Evolutionary conservation across 2,329 filamentous ascomycete genomes (phyloP), one percentile per base, ranked within the genome.

Genomic region (Sclerotinia subarctica): DNA sequence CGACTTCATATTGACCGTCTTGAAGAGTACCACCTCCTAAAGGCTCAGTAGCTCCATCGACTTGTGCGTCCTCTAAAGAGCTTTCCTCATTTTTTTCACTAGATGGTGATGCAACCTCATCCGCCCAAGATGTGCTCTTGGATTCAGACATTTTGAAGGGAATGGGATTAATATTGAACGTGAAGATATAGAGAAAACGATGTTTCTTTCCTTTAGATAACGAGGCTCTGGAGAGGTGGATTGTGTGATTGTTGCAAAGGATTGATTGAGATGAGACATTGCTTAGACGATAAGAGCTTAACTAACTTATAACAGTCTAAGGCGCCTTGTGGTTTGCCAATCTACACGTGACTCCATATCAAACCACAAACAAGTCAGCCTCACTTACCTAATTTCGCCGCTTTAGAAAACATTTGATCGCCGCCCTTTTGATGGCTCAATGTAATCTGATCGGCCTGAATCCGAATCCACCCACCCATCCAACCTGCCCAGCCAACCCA

Each of bases 1-100:
- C 90, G 73, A 99, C 94, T 73, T 95, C 90, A 80, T 91, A 96
- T 69, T 91, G 88, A 5, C 89, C 88, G 78, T 97, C 92, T 29
- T 86, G 70, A 8, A 89, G 81, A 59, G 82, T 82, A 51, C 86
- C 86, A 66, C 84, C 86, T 51, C 78, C 77, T 35, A 70, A 59
- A 29, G 75, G 77, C 47, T 73, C 74, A 17, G 78, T 78, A 19
- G 81, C 79, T 68, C 84, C 84, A 75, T 86, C 84, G 29, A 77
- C 73, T 72, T 83, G 80, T 1, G 72, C 69, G 24, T 69, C 59
- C n/a, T 54, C 71, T 11, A 75, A 21, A 35, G 44, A 56, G 15
- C 29, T 64, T 29, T 63, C 70, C 38, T 57, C 62, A 38, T 71
- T 66, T 53, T 67, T 70, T 53, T 68, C 44, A n/a, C 32, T 69